Evolutionary conservation across 306 rosid genomes (phyloP), one percentile per base, ranked within the genome.

Genomic region (Cicer chorassanicum): DNA sequence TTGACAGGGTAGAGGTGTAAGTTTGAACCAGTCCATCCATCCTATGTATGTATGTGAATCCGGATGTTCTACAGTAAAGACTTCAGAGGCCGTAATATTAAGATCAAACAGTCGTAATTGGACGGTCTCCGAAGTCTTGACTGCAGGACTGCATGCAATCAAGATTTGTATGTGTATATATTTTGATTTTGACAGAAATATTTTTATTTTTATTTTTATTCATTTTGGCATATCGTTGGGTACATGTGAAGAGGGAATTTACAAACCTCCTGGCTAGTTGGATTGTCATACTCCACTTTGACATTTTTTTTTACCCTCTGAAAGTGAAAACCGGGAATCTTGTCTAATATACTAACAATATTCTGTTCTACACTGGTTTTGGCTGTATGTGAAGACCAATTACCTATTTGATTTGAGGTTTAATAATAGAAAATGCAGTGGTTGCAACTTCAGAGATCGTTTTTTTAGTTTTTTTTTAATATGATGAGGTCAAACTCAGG

Each of bases 371-470:
- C 41, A 59, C 44, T 45, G 34, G 54, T 78, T 59, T 78, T 74
- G 78, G 83, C 63, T 62, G 53, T 75, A 18, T 73, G n/a, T 41
- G 85, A 55, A 68, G 24, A 53, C 18, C 21, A 77, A 9, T 65
- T 36, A 4, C 62, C 1, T 54, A 43, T 16, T 75, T 70, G 40
- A 69, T 9, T 34, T 1, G 5, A 0, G 6, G 50, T 54, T 38
- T 51, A 21, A 40, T 65, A 63, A 16, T 72, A 34, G 16, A 49
- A 62, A 63, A n/a, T 64, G 51, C 1, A 6, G 51, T 11, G 18
- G 29, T 76, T 82, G 55, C 29, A 49, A 57, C 68, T 55, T 65
- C 12, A 29, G 34, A 44, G 6, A 49, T 49, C 1, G 6, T 36
- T 45, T 7, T 40, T 3, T 5, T 56, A 4, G 18, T 59, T 12